These are phyloP conservation scores for Trichothecium sympodiale DNA, from an alignment of 2,329 filamentous ascomycete species.

Conservation along the genomic window DNA sequence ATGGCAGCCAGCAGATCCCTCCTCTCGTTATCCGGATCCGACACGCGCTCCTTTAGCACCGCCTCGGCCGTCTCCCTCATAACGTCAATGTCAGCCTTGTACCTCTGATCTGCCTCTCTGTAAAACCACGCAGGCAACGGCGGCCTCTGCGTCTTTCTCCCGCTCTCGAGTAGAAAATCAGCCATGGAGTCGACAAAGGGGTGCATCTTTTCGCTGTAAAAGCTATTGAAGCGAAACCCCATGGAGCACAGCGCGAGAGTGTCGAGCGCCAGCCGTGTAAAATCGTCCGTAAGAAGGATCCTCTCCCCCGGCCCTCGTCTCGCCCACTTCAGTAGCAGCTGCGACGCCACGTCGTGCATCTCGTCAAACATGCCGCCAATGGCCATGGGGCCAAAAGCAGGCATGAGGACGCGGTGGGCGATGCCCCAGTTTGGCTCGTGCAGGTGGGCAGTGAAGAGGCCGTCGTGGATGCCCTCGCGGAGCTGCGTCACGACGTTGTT, in stretches of 20 bases:
- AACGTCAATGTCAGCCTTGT: conserved; percentile 39
- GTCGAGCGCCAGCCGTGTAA: conserved; percentile 50
- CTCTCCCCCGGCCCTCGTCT: conserved; percentile 24
- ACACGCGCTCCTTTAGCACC: conserved; percentile 35
- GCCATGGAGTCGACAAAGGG: conserved; percentile 3
- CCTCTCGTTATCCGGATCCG: conserved; percentile 42
- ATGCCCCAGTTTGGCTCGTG: conserved; percentile 26
- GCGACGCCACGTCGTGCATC: conserved; percentile 39
- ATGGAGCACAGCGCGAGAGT: conserved; percentile 48
- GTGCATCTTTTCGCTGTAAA: conserved; percentile 34
- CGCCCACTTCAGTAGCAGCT: conserved; percentile 44
- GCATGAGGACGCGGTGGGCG: conserved; percentile 50
- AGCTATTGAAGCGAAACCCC: conserved; percentile 49
- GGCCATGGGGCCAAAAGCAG: conserved; percentile 52
- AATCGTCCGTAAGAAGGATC: conserved; percentile 45
- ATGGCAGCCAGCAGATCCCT: conserved; percentile 58
- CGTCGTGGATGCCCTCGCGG: conserved; percentile 33
- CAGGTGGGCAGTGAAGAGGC: conserved; percentile 11
- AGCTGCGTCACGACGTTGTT: conserved; percentile 34
- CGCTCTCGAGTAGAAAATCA: conserved; percentile 1
- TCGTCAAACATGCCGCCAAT: conserved; percentile 48
- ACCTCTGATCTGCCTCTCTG: conserved; percentile 36
- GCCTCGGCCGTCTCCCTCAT: conserved; percentile 45
- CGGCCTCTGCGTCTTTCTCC: conserved; percentile 25
- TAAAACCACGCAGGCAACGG: conserved; percentile 35